Percentiles rank a stretch among this genome's conserved stretches.
Conservation (phyloP, 495 filamentous ascomycete genomes). For the Neohortaea acidophila region DNA sequence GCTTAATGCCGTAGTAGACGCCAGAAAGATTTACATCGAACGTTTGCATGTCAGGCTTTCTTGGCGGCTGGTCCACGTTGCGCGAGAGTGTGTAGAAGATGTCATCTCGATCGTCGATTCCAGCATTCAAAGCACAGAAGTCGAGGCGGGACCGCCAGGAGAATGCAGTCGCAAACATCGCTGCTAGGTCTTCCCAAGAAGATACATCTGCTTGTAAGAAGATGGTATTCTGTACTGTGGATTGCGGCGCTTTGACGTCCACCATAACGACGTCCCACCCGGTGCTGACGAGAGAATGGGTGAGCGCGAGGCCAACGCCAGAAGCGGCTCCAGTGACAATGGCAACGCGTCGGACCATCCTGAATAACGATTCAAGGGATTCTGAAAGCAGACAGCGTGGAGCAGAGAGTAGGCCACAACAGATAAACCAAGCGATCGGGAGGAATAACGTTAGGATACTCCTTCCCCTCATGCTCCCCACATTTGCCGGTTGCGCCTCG, state of each 20-base stretch:
- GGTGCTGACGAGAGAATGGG: conserved; percentile 26
- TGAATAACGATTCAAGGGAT: too few species aligned
- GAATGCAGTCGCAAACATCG: conserved; percentile 28
- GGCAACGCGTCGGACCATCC: conserved; percentile 18
- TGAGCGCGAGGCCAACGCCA: conserved; percentile 33
- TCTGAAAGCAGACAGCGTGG: too few species aligned
- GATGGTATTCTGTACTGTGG: conserved; percentile 12
- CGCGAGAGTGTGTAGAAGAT: conserved; percentile 22
- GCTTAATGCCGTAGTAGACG: conserved; percentile 30
- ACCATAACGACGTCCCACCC: conserved; percentile 28
- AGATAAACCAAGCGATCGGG: too few species aligned
- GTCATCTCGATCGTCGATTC: conserved; percentile 31
- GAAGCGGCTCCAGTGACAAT: conserved; percentile 31
- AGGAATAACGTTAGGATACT: too few species aligned
- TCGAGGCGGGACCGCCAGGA: conserved; percentile 27
- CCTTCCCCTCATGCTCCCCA: too few species aligned
- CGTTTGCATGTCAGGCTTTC: conserved; percentile 27
- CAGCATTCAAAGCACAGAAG: conserved; percentile 34
- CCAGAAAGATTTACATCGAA: conserved; percentile 32
- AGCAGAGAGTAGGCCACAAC: too few species aligned
- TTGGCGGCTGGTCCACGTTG: conserved; percentile 20
- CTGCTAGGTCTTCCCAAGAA: conserved; percentile 27
- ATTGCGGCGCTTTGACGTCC: conserved; percentile 28
- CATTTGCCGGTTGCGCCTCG: too few species aligned
- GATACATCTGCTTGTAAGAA: conserved; percentile 28